Conservation (phyloP, 176 grass and related monocot genomes). For the Oryza rufipogon region DNA sequence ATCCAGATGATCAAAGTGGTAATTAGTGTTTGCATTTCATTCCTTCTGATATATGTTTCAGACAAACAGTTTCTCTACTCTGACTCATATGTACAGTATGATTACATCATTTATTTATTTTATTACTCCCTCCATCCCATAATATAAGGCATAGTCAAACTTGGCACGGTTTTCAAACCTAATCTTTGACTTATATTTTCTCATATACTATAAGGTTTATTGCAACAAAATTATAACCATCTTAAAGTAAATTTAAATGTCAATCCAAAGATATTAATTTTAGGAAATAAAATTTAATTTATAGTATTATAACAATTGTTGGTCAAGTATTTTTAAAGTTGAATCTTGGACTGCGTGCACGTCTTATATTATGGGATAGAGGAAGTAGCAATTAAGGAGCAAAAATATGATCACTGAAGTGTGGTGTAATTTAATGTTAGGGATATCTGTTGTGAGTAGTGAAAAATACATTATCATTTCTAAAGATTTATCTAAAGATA, state of each 20-base stretch:
- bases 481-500: not conserved
- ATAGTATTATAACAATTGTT: no score
- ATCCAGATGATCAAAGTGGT: constrained; percentile 24
- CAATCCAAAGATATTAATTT: no score
- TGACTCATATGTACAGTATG: not conserved
- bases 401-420: not conserved
- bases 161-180: no score
- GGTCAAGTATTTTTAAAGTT: no score
- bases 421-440: not conserved
- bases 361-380: no score
- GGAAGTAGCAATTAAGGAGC: not conserved
- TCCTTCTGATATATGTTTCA: not conserved
- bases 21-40: not conserved
- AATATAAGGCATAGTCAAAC: no score
- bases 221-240: no score
- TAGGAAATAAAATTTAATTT: no score
- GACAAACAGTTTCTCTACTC: not conserved
- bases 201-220: no score
- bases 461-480: not conserved
- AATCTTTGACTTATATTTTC: no score
- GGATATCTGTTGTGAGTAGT: not conserved
- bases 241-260: no score
- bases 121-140: not conserved
- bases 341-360: no score
- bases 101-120: not conserved